phyloP scores from a whole-genome alignment of 148 eudicot species.

The Fagopyrum tataricum region DNA sequence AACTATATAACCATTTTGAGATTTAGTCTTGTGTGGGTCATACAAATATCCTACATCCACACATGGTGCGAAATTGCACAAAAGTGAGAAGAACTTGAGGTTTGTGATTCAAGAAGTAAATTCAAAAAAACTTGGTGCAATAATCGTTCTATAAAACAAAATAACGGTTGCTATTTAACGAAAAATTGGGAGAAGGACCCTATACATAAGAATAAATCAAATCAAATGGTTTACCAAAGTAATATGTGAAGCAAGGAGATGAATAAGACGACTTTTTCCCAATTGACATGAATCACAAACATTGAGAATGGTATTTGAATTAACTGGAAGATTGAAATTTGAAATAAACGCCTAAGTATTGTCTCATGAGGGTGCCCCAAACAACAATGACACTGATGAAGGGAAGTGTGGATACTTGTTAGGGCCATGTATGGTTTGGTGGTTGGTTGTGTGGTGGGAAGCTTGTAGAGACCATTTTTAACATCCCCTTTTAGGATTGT shows the following conservation, averaged over 20 bases:
- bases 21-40: neutral
- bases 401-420: neutral
- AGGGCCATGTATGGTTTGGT: neutral
- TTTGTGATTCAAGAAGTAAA: no score
- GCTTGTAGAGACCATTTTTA: neutral
- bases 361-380: neutral
- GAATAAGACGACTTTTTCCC: neutral
- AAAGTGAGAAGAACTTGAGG: no score
- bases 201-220: neutral
- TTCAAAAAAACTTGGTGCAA: no score
- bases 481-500: neutral
- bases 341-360: neutral
- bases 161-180: neutral
- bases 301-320: neutral
- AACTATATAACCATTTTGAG: neutral
- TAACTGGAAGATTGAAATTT: neutral
- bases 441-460: neutral
- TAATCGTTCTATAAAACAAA: no score
- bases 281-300: neutral
- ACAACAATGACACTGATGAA: neutral
- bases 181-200: neutral
- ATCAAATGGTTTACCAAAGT: neutral
- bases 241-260: neutral
- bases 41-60: neutral
- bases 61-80: no score